Percentiles rank a stretch among this genome's conserved stretches.
These are phyloP conservation scores for Verticillium dahliae DNA, from an alignment of 2,329 filamentous ascomycete genomes.

Conservation along the genomic window DNA sequence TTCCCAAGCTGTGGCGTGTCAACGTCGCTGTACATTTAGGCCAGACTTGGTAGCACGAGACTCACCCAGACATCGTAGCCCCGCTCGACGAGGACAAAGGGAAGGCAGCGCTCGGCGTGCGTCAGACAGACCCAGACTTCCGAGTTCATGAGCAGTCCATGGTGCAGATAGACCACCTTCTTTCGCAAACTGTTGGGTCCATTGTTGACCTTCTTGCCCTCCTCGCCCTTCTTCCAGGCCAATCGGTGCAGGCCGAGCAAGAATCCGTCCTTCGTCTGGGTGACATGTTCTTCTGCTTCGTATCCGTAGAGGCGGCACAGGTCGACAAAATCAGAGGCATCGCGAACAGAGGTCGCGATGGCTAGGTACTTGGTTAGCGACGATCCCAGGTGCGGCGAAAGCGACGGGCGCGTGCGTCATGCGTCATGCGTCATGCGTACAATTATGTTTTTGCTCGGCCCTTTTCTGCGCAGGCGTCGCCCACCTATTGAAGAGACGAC, in stretches of 20 bases:
- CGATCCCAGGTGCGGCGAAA: neutral
- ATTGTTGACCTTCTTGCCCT: slow-evolving; percentile 69
- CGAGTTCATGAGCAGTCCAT: slow-evolving; percentile 96
- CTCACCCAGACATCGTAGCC: slow-evolving; percentile 93
- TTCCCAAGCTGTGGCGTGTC: slow-evolving; percentile 65
- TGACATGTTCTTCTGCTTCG: slow-evolving; percentile 90
- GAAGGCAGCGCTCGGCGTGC: slow-evolving; percentile 76
- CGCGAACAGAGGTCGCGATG: slow-evolving; percentile 69
- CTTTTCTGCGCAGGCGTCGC: slow-evolving; percentile 63
- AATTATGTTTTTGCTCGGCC: slow-evolving; percentile 61
- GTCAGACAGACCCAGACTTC: slow-evolving; percentile 97
- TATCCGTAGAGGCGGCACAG: slow-evolving; percentile 90
- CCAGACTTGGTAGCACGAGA: slow-evolving; percentile 7
- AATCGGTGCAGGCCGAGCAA: slow-evolving; percentile 84
- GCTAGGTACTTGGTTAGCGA: slow-evolving; percentile 29
- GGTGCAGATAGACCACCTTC: slow-evolving; percentile 87
- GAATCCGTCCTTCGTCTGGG: slow-evolving; percentile 91
- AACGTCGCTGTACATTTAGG: neutral
- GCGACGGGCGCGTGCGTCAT: neutral
- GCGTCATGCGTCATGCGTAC: slow-evolving; percentile 29
- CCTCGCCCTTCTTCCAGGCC: slow-evolving; percentile 76
- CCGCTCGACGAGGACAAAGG: slow-evolving; percentile 80
- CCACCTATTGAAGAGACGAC: slow-evolving; percentile 73
- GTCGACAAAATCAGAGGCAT: slow-evolving; percentile 87
- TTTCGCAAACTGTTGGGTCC: slow-evolving; percentile 65